These are phyloP conservation scores for Calophaca sinica DNA, from an alignment of 306 rosid genomes.

Conservation along the genomic window DNA sequence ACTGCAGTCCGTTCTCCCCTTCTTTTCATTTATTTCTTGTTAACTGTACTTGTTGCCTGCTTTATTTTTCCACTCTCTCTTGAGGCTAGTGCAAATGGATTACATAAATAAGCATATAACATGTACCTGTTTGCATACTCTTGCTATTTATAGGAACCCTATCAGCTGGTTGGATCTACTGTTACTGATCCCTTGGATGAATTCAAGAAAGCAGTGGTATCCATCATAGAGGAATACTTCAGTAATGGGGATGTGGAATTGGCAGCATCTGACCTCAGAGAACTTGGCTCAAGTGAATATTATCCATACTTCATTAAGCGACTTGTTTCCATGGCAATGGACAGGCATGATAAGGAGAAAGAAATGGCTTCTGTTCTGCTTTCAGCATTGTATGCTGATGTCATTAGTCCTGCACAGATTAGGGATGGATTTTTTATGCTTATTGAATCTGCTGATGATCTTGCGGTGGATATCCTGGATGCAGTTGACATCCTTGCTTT, in stretches of 20 bases:
- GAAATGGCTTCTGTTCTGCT: slow-evolving; percentile 98
- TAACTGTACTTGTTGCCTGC: neutral
- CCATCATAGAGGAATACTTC: slow-evolving; percentile 87
- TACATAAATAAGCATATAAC: slow-evolving; percentile 35
- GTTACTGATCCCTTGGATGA: slow-evolving; percentile 89
- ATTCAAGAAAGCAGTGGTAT: slow-evolving; percentile 85
- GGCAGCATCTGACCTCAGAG: slow-evolving; percentile 89
- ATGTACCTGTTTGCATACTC: neutral
- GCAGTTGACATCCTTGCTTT: slow-evolving; percentile 94
- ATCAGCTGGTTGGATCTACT: slow-evolving; percentile 87
- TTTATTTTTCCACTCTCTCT: neutral
- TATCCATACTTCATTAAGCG: slow-evolving; percentile 93
- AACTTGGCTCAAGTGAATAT: slow-evolving; percentile 87
- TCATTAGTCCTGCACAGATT: slow-evolving; percentile 86
- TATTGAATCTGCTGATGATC: slow-evolving; percentile 97
- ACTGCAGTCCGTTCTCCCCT: neutral
- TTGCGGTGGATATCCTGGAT: slow-evolving; percentile 91
- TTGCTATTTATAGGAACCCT: slow-evolving; percentile 78
- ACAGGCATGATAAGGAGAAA: slow-evolving; percentile 96
- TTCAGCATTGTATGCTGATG: slow-evolving; percentile 95
- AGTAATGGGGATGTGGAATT: slow-evolving; percentile 85
- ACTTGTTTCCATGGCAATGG: slow-evolving; percentile 95
- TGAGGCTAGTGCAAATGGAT: slow-evolving; percentile 2
- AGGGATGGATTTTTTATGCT: slow-evolving; percentile 93
- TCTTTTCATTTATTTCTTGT: neutral